phyloP scores from a whole-genome alignment of 257 asterid genomes.

The Salvia rosmarinus region DNA sequence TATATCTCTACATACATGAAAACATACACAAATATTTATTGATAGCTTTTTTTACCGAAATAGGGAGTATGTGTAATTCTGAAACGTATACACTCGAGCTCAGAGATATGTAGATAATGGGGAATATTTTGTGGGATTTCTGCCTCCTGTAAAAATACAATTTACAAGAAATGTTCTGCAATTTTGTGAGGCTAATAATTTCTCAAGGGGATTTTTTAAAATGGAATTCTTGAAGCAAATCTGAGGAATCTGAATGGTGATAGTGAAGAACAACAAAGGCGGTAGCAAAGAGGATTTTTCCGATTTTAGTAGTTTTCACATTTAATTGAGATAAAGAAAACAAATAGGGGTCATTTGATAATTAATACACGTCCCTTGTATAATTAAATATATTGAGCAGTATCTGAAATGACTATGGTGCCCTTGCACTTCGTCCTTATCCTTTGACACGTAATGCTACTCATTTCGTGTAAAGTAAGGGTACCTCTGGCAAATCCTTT shows the following conservation, averaged over 20 bases:
- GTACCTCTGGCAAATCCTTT: constrained; percentile 11
- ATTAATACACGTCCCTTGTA: neutral
- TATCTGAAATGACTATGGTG: constrained; percentile 20
- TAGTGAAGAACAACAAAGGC: constrained; percentile 32
- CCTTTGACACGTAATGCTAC: constrained; percentile 36
- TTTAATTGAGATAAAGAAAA: constrained; percentile 26
- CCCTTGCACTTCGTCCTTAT: constrained; percentile 41
- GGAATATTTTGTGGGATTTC: constrained; percentile 29
- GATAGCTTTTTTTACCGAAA: constrained; percentile 30
- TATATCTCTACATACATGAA: neutral
- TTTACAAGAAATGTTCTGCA: constrained; percentile 7
- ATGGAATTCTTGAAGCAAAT: constrained; percentile 32
- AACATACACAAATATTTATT: constrained; percentile 1
- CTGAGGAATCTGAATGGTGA: constrained; percentile 40
- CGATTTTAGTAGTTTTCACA: neutral
- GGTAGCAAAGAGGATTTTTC: constrained; percentile 14
- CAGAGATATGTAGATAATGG: constrained; percentile 39
- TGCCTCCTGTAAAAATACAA: constrained; percentile 30
- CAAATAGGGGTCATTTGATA: neutral
- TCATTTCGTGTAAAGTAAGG: constrained; percentile 37
- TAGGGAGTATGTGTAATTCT: constrained; percentile 22
- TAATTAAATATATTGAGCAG: neutral
- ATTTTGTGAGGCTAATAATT: constrained; percentile 45
- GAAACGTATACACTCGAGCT: constrained; percentile 28
- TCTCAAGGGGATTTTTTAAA: constrained; percentile 31